phyloP scores from a whole-genome alignment of 805 yeast species.

The Pichia eremophila region DNA sequence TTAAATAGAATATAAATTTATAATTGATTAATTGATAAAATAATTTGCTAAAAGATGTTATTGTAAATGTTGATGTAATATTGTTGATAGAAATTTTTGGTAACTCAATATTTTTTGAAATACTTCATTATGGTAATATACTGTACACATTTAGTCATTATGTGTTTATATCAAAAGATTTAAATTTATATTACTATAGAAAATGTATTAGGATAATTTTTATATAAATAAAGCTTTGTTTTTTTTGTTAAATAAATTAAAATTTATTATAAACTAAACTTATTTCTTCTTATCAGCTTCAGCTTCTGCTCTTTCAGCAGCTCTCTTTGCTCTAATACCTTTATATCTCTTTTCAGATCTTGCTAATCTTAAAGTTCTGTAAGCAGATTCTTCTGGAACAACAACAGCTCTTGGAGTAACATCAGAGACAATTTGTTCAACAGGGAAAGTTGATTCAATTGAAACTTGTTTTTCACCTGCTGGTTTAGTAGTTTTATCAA shows the following conservation, averaged over 20 bases:
- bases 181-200: no score
- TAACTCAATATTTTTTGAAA: no score
- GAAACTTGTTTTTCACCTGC: constrained; percentile 79
- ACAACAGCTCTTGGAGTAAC: constrained; percentile 84
- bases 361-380: constrained; percentile 90
- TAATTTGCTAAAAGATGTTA: no score
- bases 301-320: constrained; percentile 95
- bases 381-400: constrained; percentile 63
- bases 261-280: constrained; percentile 14
- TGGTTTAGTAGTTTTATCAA: constrained; percentile 79
- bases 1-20: no score
- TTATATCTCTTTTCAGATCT: constrained; percentile 87
- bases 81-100: no score
- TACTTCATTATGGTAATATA: no score
- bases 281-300: constrained; percentile 99
- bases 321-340: constrained; percentile 98
- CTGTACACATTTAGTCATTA: no score
- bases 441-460: constrained; percentile 80
- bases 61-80: no score
- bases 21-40: neutral
- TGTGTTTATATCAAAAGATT: no score
- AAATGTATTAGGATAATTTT: neutral
- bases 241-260: no score
- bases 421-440: constrained; percentile 67
- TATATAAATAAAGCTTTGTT: neutral